Base-by-base conservation (phyloP, 1,139 yeast species). In the Yamadazyma buinensis region DNA sequence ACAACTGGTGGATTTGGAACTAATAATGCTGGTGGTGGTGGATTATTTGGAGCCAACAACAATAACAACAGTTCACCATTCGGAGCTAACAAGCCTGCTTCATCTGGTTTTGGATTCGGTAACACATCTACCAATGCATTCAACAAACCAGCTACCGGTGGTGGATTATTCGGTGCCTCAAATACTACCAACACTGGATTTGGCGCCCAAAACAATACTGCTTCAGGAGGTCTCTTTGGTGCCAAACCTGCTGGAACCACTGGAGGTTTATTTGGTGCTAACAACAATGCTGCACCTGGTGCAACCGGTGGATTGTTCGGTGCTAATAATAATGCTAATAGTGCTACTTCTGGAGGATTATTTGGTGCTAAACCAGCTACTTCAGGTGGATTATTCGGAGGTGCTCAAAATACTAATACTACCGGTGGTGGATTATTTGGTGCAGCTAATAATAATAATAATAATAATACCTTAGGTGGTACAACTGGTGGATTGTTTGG, bases 371-470 rank as follows among this genome's bases (percentile, higher is more conserved):
- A 41, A 23, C 47, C 47, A 41, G 44, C 31, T 19, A 24, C 37
- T 36, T 46, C 51, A n/a, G 59, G 59, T 7, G 65, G 65, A 1
- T 45, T 67, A 27, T 64, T 66, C 46, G 68, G 69, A 7, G 63
- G 62, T 9, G 45, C 38, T 23, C 45, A 36, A 3, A 40, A 39
- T 22, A 26, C 30, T 30, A 43, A 30, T 29, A 40, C 32, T 38
- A 34, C 43, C 28, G 47, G 48, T n/a, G 48, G 56, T 7, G 62
- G 61, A 0, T 40, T 63, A 23, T 63, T 63, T 43, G 65, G 64
- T 8, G n/a, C n/a, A n/a, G n/a, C n/a, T n/a, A 42, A 36, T 28
- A 44, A 34, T 28, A 44, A 30, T 21, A 31, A 40, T 5, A 29
- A 44, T 11, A 43, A 44, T 12, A 46, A 43, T n/a, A 31, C 40